These are phyloP conservation scores for Ogataea pini DNA, from an alignment of 805 yeast genomes.

Conservation along the genomic window DNA sequence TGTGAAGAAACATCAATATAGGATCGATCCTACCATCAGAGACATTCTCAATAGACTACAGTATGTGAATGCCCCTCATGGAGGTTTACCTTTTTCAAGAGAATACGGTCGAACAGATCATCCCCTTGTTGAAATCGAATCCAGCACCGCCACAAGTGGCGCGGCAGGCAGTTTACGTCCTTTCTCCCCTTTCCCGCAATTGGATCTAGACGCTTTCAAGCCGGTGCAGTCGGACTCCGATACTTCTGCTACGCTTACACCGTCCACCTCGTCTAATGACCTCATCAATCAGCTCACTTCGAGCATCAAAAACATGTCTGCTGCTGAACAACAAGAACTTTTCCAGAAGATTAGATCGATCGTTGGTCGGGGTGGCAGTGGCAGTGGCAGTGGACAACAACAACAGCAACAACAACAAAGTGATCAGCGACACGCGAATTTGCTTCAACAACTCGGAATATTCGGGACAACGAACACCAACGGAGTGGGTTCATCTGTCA, in stretches of 20 bases:
- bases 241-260: neutral
- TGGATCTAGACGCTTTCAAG: constrained; percentile 12
- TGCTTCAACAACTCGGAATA: constrained; percentile 17
- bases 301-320: constrained; percentile 27
- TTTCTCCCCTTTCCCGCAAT: constrained; percentile 12
- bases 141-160: constrained; percentile 2
- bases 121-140: neutral
- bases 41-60: constrained; percentile 60
- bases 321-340: constrained; percentile 28
- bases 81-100: constrained; percentile 43
- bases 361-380: constrained; percentile 3
- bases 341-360: constrained; percentile 20
- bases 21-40: constrained; percentile 63
- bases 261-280: constrained; percentile 25
- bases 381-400: constrained; percentile 7
- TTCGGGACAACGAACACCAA: constrained; percentile 1
- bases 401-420: constrained; percentile 12
- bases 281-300: constrained; percentile 25
- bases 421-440: constrained; percentile 6
- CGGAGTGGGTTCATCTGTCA: neutral
- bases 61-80: constrained; percentile 60
- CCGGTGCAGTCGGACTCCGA: constrained; percentile 1
- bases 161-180: neutral
- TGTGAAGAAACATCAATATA: constrained; percentile 41
- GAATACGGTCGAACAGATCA: constrained; percentile 14